Conservation (phyloP, 768 basidiomycete species). For the Xanthoconium stramineum region DNA sequence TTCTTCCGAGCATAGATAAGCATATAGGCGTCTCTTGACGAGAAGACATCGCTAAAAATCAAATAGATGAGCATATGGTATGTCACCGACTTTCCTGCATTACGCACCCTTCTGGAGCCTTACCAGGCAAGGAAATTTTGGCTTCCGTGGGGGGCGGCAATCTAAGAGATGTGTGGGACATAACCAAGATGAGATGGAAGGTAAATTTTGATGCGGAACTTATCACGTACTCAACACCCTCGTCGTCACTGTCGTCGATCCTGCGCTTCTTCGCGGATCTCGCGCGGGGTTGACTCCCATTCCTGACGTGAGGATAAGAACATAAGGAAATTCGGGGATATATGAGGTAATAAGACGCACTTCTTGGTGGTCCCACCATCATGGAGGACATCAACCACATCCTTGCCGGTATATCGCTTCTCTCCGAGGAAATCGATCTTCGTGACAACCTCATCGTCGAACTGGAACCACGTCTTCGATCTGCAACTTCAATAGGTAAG, state of each 20-base stretch:
- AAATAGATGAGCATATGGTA: slow-evolving; percentile 18
- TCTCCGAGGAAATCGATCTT: slow-evolving; percentile 55
- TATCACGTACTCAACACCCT: slow-evolving; percentile 33
- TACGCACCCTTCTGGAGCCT: slow-evolving; percentile 64
- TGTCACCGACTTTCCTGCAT: slow-evolving; percentile 66
- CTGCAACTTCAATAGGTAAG: slow-evolving; percentile 35
- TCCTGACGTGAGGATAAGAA: slow-evolving; percentile 15
- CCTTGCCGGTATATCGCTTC: slow-evolving; percentile 33
- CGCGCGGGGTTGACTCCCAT: slow-evolving; percentile 32
- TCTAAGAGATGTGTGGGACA: slow-evolving; percentile 14
- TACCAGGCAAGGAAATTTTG: slow-evolving; percentile 24
- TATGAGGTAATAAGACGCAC: slow-evolving; percentile 17
- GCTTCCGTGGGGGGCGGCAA: slow-evolving; percentile 18
- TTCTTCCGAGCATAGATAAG: slow-evolving; percentile 73
- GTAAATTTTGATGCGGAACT: slow-evolving; percentile 10
- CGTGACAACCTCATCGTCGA: slow-evolving; percentile 86
- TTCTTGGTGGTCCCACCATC: slow-evolving; percentile 25
- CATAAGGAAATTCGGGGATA: neutral
- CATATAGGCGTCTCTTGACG: slow-evolving; percentile 93
- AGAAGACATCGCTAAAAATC: slow-evolving; percentile 44
- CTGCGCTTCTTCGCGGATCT: slow-evolving; percentile 46
- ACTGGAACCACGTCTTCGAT: slow-evolving; percentile 78
- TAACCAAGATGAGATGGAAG: slow-evolving; percentile 17
- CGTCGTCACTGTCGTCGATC: slow-evolving; percentile 61
- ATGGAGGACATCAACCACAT: slow-evolving; percentile 28